Evolutionary conservation across 345 rosid species (phyloP).

Genomic region (Salix exigua): DNA sequence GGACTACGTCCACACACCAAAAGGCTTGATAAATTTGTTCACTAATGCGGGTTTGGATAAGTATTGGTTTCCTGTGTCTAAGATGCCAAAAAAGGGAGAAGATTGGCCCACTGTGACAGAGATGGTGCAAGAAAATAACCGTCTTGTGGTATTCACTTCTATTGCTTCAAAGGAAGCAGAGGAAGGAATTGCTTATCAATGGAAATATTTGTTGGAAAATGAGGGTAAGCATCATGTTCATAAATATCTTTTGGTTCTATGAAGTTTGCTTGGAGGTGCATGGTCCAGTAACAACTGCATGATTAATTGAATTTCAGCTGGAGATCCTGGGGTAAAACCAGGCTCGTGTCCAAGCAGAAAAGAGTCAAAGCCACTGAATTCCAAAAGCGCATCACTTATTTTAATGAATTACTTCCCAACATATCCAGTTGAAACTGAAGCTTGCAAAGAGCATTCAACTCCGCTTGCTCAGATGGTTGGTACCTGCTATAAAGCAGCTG

Average conservation of each 20-base stretch:
- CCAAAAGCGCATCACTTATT: slow-evolving; percentile 72
- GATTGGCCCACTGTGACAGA: slow-evolving; percentile 96
- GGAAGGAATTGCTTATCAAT: slow-evolving; percentile 95
- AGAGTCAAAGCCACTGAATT: slow-evolving; percentile 66
- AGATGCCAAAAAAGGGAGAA: slow-evolving; percentile 89
- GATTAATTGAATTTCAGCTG: slow-evolving; percentile 56
- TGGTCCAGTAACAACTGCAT: slow-evolving; percentile 10
- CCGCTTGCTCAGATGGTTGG: slow-evolving; percentile 79
- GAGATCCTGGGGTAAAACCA: slow-evolving; percentile 84
- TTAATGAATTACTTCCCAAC: slow-evolving; percentile 90
- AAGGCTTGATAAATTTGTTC: slow-evolving; percentile 71
- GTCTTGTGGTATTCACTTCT: slow-evolving; percentile 91
- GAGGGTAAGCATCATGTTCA: slow-evolving; percentile 47
- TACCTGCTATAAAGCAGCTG: slow-evolving; percentile 82
- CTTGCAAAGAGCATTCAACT: slow-evolving; percentile 91
- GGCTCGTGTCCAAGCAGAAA: slow-evolving; percentile 89
- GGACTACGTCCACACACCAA: slow-evolving; percentile 88
- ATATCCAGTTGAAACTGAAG: slow-evolving; percentile 69
- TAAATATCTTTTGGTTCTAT: background rate
- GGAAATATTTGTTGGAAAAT: slow-evolving; percentile 91
- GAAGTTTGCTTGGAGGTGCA: background rate
- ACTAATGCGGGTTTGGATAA: slow-evolving; percentile 74
- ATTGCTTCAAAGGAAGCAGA: slow-evolving; percentile 88
- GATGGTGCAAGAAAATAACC: slow-evolving; percentile 74
- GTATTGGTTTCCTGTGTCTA: slow-evolving; percentile 78